Evolutionary conservation across 805 yeast genomes (phyloP), one percentile per base, ranked within the genome.

Genomic region (Candida verbasci): DNA sequence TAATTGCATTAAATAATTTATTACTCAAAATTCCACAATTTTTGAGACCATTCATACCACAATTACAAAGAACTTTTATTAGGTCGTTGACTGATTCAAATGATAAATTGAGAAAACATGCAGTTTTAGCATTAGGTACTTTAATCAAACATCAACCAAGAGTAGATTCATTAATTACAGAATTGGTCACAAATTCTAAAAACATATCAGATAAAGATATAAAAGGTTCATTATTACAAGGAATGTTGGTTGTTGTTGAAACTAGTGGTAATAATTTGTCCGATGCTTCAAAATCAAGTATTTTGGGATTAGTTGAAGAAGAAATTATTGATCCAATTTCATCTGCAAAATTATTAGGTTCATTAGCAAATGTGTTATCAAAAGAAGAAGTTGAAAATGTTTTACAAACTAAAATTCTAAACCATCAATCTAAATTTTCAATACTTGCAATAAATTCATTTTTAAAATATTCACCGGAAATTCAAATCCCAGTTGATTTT

Each of bases 1-100:
- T 93, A 52, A 72, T 74, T 44, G 95, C 97, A 1, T 73, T 94
- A 58, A 84, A 83, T 53, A 76, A 76, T 45, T 66, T 94, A 53
- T 78, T 93, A 51, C 64, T 65, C 17, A 85, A 87, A 67, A 84
- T 91, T 48, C 96, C 98, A 2, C 86, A 83, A 54, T 86, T 86
- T 57, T 72, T 93, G 59, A 78, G 91, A 53, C 98, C 99, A 11
- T 93, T 93, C 58, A 78, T 93, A 60, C 99, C 99, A 7, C 99
- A 93, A 66, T 72, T 93, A 48, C 98, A 93, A 65, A 77, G 99
- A 56, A 93, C 98, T 1, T 93, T 93, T 65, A 95, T 91, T 28
- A 84, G 94, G 56, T 85, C 96, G 2, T 68, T 93, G 46, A 74
- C 86, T 35, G 98, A 93, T 62, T 52, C 75, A 2, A 84, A 81